phyloP scores from a whole-genome alignment of 1,139 yeast species.

The Candida smagusa region DNA sequence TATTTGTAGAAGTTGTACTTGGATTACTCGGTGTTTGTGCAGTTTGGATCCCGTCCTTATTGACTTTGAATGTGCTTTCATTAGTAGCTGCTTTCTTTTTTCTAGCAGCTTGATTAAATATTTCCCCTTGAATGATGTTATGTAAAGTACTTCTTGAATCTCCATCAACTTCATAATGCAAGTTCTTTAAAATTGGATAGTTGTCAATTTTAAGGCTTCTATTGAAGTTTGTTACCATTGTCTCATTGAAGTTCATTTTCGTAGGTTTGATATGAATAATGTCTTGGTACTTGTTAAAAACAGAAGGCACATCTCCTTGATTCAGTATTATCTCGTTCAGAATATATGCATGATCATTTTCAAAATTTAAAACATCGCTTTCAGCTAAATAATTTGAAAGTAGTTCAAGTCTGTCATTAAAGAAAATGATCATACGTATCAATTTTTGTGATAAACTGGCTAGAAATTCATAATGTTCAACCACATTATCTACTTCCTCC shows the following conservation, averaged over 20 bases:
- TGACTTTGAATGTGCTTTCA: neutral
- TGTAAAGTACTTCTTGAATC: conserved; percentile 3
- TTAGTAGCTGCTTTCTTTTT: neutral
- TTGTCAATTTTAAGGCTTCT: conserved; percentile 17
- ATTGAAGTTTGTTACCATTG: conserved; percentile 18
- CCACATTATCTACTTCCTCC: conserved; percentile 7
- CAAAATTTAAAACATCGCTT: conserved; percentile 15
- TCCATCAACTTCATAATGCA: conserved; percentile 8
- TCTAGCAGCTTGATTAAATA: conserved; percentile 2
- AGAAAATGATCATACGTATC: conserved; percentile 25
- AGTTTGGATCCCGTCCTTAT: neutral
- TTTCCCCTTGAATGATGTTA: conserved; percentile 11
- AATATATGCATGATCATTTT: conserved; percentile 17
- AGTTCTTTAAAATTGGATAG: conserved; percentile 24
- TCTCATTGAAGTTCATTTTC: conserved; percentile 22
- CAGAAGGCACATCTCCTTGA: neutral
- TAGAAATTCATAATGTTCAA: conserved; percentile 9
- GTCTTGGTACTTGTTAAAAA: conserved; percentile 13
- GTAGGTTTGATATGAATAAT: conserved; percentile 22
- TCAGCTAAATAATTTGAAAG: conserved; percentile 25
- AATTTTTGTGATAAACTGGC: conserved; percentile 17
- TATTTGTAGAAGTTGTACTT: conserved; percentile 1
- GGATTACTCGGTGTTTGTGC: neutral
- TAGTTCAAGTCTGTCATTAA: conserved; percentile 26
- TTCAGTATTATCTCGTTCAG: conserved; percentile 3